A percentile compares a stretch with the other conserved stretches of the same genome.
phyloP scores from a whole-genome alignment of 225 moss, liverwort and hornwort species.

The Asterella californica region DNA sequence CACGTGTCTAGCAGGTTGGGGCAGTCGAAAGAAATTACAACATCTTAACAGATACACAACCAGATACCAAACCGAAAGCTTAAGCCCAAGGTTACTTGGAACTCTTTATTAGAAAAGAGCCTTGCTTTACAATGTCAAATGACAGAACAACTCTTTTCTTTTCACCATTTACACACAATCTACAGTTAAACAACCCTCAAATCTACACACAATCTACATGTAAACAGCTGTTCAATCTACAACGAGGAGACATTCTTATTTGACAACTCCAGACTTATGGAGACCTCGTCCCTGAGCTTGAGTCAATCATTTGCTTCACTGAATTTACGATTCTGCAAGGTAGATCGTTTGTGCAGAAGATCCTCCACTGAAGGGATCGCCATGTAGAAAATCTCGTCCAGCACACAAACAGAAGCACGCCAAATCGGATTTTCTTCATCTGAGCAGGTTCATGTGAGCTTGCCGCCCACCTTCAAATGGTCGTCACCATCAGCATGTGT shows the following conservation, averaged over 20 bases:
- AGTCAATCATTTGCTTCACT: conserved; percentile 1
- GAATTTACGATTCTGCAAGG: conserved; percentile 6
- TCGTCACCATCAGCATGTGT: not conserved
- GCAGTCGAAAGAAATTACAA: too few relatives aligned
- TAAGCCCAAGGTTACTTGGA: not conserved
- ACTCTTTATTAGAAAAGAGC: conserved; percentile 4
- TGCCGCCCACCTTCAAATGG: not conserved
- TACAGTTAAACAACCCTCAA: not conserved
- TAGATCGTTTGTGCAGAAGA: conserved; percentile 8
- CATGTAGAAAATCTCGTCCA: conserved; percentile 14
- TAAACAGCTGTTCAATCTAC: not conserved
- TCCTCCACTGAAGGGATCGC: conserved; percentile 1
- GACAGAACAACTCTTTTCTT: not conserved
- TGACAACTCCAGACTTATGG: conserved; percentile 1
- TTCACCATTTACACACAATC: conserved; percentile 2
- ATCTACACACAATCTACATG: not conserved
- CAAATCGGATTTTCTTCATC: not conserved
- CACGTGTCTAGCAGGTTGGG: not conserved
- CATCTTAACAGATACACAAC: too few relatives aligned
- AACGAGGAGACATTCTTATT: not conserved
- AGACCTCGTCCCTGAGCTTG: not conserved
- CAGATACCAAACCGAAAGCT: not conserved
- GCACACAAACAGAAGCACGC: not conserved
- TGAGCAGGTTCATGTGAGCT: not conserved
- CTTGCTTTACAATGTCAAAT: not conserved